Conservation (phyloP, 306 rosid genomes). For the Erythrophleum fordii region DNA sequence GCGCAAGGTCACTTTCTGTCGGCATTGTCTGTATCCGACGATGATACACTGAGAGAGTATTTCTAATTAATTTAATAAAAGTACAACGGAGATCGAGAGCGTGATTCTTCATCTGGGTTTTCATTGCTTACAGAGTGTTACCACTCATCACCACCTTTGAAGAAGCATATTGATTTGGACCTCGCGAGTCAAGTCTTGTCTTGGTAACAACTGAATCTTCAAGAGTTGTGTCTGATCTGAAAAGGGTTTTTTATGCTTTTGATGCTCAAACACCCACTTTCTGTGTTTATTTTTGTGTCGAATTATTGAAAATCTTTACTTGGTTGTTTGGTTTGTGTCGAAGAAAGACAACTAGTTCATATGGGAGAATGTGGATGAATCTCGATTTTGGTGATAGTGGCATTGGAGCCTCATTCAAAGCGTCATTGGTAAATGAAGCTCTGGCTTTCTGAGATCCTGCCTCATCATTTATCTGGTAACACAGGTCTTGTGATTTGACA, state of each 20-base stretch:
- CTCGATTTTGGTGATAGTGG: conserved; percentile 38
- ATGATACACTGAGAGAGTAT: conserved; percentile 40
- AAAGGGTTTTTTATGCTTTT: conserved; percentile 30
- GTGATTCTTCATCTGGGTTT: conserved; percentile 46
- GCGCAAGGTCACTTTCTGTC: conserved; percentile 83
- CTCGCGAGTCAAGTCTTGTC: conserved; percentile 24
- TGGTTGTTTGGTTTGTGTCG: conserved; percentile 11
- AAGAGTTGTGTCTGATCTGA: conserved; percentile 37
- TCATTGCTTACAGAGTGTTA: conserved; percentile 50
- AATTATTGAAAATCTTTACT: conserved; percentile 18
- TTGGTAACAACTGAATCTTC: conserved; percentile 35
- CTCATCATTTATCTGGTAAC: conserved; percentile 47
- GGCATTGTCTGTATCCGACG: conserved; percentile 63
- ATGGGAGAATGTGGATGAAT: conserved; percentile 53
- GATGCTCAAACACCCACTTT: conserved; percentile 10
- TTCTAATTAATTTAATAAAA: conserved; percentile 48
- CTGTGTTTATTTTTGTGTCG: conserved; percentile 18
- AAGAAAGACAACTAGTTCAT: conserved; percentile 37
- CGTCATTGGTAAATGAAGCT: conserved; percentile 60
- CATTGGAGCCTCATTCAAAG: conserved; percentile 18
- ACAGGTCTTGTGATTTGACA: conserved; percentile 45
- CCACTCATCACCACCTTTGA: conserved; percentile 36
- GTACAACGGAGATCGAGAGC: conserved; percentile 32
- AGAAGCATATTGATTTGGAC: conserved; percentile 49
- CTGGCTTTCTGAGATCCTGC: conserved; percentile 52